Evolutionary conservation across 2,329 filamentous ascomycete species (phyloP).

Genomic region (Xylariaceae sp.): DNA sequence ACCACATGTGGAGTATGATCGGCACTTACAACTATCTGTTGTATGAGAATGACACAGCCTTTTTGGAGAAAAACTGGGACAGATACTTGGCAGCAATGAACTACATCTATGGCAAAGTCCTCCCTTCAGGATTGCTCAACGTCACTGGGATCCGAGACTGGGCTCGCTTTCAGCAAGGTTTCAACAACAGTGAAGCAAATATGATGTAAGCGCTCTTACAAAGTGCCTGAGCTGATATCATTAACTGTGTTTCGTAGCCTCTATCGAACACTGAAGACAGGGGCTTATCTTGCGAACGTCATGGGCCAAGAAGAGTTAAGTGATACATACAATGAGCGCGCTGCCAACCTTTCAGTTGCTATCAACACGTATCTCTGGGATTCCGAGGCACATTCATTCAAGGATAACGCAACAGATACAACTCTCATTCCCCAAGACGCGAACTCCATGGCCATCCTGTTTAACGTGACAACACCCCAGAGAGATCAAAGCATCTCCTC

Average conservation of each 20-base stretch:
- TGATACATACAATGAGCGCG: constrained; percentile 37
- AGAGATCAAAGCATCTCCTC: constrained; percentile 39
- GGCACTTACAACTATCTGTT: constrained; percentile 56
- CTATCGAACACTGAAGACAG: constrained; percentile 52
- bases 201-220: constrained; percentile 24
- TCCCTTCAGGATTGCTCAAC: constrained; percentile 16
- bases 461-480: constrained; percentile 39
- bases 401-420: constrained; percentile 42
- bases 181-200: constrained; percentile 22
- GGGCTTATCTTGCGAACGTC: constrained; percentile 45
- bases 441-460: constrained; percentile 53
- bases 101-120: constrained; percentile 3
- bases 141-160: constrained; percentile 23
- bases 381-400: constrained; percentile 43
- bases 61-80: constrained; percentile 44
- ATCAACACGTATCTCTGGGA: constrained; percentile 50
- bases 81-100: constrained; percentile 35
- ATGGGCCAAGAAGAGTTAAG: constrained; percentile 36
- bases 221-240: not conserved
- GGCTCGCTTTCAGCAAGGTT: constrained; percentile 19
- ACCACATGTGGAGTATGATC: constrained; percentile 44
- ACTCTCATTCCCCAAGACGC: constrained; percentile 56
- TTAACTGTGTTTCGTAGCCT: constrained; percentile 1
- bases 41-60: constrained; percentile 48
- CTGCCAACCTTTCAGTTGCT: constrained; percentile 38